Conservation (phyloP, 2,329 filamentous ascomycete species). For the Claviceps pazoutovae region DNA sequence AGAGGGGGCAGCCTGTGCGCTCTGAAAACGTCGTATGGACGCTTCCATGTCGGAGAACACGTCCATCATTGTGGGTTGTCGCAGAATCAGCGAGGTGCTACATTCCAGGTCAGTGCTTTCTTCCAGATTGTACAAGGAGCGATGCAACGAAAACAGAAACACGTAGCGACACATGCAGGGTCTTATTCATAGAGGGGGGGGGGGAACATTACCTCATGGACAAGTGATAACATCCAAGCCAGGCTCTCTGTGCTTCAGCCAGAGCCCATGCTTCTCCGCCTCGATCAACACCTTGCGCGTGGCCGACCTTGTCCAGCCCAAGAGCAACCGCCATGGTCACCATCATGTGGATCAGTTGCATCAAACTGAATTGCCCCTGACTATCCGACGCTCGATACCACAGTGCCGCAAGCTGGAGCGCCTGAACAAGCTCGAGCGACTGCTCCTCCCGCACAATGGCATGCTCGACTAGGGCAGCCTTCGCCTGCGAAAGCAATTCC, state of each 20-base stretch:
- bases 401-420: conserved; percentile 1
- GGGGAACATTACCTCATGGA: background rate
- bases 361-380: background rate
- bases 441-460: conserved; percentile 1
- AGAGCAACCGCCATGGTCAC: background rate
- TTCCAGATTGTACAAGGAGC: background rate
- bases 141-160: too few relatives aligned
- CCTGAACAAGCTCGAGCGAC: conserved; percentile 3
- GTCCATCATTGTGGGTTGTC: background rate
- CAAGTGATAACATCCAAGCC: conserved; percentile 3
- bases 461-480: background rate
- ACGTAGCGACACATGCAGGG: too few relatives aligned
- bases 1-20: background rate
- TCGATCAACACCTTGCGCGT: background rate
- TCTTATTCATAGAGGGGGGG: background rate
- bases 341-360: background rate
- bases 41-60: conserved; percentile 1
- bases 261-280: background rate
- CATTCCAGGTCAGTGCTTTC: background rate
- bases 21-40: background rate
- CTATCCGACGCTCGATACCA: conserved; percentile 2
- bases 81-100: conserved; percentile 2
- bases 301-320: background rate
- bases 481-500: background rate
- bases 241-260: conserved; percentile 2